phyloP scores from a whole-genome alignment of 768 basidiomycete genomes.

The Mycena kentingensis region DNA sequence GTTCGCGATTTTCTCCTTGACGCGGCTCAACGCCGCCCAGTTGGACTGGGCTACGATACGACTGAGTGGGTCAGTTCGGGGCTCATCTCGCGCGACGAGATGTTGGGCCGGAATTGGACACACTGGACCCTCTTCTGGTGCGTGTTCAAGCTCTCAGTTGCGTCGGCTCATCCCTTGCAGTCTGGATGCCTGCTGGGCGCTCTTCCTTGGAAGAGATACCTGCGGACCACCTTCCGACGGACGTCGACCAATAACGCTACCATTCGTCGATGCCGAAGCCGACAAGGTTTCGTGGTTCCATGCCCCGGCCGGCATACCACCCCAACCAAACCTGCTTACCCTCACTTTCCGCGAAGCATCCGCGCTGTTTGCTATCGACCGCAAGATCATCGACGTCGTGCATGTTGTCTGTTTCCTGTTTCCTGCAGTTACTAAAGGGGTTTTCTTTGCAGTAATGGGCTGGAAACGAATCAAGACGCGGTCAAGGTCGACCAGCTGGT shows the following conservation, averaged over 20 bases:
- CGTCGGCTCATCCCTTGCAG: neutral
- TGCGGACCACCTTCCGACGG: constrained; percentile 26
- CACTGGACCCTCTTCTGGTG: constrained; percentile 43
- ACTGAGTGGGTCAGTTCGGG: constrained; percentile 41
- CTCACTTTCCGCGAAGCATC: constrained; percentile 33
- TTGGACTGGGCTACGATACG: constrained; percentile 41
- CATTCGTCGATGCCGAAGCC: constrained; percentile 35
- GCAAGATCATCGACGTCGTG: constrained; percentile 34
- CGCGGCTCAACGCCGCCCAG: constrained; percentile 17
- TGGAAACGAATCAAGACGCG: neutral
- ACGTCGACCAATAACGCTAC: constrained; percentile 30
- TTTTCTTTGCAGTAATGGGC: neutral
- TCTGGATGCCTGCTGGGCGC: constrained; percentile 44
- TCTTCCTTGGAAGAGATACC: constrained; percentile 45
- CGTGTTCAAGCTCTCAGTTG: neutral
- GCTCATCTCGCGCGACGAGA: constrained; percentile 36
- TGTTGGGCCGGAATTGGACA: constrained; percentile 43
- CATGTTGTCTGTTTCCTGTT: constrained; percentile 17
- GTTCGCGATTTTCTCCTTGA: neutral
- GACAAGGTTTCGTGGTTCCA: constrained; percentile 35
- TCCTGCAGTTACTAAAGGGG: neutral
- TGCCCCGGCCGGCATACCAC: constrained; percentile 30
- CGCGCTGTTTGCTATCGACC: constrained; percentile 30
- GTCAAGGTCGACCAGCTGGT: constrained; percentile 3
- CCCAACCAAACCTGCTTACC: constrained; percentile 23